Base-by-base conservation (phyloP, 345 rosid genomes). In the Salix viminalis region DNA sequence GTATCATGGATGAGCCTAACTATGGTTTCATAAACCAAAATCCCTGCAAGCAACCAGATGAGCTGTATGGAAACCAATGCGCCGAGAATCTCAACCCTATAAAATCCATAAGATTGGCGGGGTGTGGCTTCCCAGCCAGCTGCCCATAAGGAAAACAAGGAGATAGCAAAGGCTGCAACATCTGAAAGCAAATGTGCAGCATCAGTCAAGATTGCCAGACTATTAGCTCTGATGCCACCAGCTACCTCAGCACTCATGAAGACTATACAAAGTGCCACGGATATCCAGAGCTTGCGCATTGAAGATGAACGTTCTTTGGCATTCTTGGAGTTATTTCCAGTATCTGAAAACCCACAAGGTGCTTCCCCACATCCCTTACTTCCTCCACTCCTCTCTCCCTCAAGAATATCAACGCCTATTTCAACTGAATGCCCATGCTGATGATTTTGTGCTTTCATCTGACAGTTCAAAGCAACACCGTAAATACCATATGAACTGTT, bases 101-200 rank as follows among this genome's bases (percentile, higher is more conserved):
- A 76, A 67, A 76, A 80, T 37, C 83, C 83, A 44, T 76, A 76
- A 1, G 79, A 80, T 42, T 76, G 80, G 34, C 70, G 75, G 2
- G 83, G 74, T 21, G 61, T 80, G 73, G 83, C 83, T 65, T 80
- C 80, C 83, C 83, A 80, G 37, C 83, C 77, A 36, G 83, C 70
- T 65, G 83, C 83, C 83, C 80, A 80, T 32, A 80, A 76, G 19
- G 83, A 76, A 69, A 80, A 80, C 66, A 80, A 67, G 44, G 83
- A 80, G 68, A 80, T 72, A 24, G 83, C 83, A 60, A 80, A 80
- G 10, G 74, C 83, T 24, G 83, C 83, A 72, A 80, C 80, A 80
- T 80, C 83, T 36, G 80, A 76, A 18, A 80, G 79, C 44, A 80
- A 58, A 72, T 76, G 80, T n/a, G 83, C 83, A 14, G 83, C 77